Conservation (phyloP, 192 early-diverging fungal species). For the Diversispora epigaea region DNA sequence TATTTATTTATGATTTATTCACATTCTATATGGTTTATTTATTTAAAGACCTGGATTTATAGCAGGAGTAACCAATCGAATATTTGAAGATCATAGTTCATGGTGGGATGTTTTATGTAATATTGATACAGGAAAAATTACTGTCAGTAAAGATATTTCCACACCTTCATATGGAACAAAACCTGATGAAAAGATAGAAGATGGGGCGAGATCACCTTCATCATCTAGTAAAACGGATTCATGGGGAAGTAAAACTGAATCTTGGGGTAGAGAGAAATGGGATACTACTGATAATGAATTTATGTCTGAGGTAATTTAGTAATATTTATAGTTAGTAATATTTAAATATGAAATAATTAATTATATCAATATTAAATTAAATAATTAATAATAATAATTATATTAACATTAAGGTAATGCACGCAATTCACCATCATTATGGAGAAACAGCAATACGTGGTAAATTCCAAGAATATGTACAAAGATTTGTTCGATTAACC, state of each 20-base stretch:
- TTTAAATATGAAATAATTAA: constrained; percentile 53
- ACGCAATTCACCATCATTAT: constrained; percentile 79
- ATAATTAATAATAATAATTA: background rate
- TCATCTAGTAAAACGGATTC: background rate
- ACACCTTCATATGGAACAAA: constrained; percentile 22
- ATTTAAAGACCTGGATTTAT: constrained; percentile 78
- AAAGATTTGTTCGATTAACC: constrained; percentile 77
- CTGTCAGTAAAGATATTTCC: constrained; percentile 74
- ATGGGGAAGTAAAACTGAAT: constrained; percentile 18
- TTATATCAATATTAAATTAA: constrained; percentile 15
- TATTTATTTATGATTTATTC: background rate
- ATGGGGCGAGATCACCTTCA: constrained; percentile 30
- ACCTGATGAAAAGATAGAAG: constrained; percentile 33
- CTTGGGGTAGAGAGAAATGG: constrained; percentile 40
- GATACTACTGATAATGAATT: constrained; percentile 56
- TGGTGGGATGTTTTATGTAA: constrained; percentile 99
- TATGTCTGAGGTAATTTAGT: constrained; percentile 50
- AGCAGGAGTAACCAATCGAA: constrained; percentile 95
- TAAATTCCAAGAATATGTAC: constrained; percentile 84
- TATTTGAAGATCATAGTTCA: constrained; percentile 86
- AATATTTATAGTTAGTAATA: background rate
- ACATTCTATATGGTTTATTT: too few species aligned
- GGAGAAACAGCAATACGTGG: constrained; percentile 85
- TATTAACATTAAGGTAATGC: constrained; percentile 54
- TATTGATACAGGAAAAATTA: constrained; percentile 90